These are phyloP conservation scores for Aspergillus egyptiacus DNA, from an alignment of 495 filamentous ascomycete species.

Conservation along the genomic window DNA sequence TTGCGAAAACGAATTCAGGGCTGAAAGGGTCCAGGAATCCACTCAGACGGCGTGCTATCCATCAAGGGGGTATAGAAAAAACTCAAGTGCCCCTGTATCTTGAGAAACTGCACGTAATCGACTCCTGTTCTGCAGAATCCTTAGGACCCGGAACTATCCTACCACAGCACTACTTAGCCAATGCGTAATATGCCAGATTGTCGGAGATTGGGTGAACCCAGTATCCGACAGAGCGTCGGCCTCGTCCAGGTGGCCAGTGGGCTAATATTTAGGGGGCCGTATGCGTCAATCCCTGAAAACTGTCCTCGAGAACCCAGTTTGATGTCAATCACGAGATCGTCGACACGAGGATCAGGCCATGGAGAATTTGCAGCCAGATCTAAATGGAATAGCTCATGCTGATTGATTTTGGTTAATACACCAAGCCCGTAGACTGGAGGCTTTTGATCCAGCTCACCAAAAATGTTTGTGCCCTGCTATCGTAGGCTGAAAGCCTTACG, in stretches of 20 bases:
- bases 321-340: slow-evolving; percentile 8
- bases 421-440: neutral
- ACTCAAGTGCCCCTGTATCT: too few species aligned
- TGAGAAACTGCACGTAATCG: too few species aligned
- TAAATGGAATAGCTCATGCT: slow-evolving; percentile 11
- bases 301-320: neutral
- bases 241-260: neutral
- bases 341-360: slow-evolving; percentile 3
- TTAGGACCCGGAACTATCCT: too few species aligned
- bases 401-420: slow-evolving; percentile 7
- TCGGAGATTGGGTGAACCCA: slow-evolving; percentile 6
- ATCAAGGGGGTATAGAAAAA: too few species aligned
- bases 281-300: neutral
- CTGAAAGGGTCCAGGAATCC: too few species aligned
- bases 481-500: slow-evolving; percentile 4
- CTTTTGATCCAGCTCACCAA: slow-evolving; percentile 5
- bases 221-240: slow-evolving; percentile 3
- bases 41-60: too few species aligned
- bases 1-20: too few species aligned
- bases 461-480: slow-evolving; percentile 10
- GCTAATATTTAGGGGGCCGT: slow-evolving; percentile 6
- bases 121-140: too few species aligned
- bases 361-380: slow-evolving; percentile 7
- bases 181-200: slow-evolving; percentile 12
- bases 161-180: slow-evolving; percentile 11